Evolutionary conservation across 805 yeast species (phyloP), one percentile per base, ranked within the genome.

Genomic region (Lipomyces spencermartinsiae): DNA sequence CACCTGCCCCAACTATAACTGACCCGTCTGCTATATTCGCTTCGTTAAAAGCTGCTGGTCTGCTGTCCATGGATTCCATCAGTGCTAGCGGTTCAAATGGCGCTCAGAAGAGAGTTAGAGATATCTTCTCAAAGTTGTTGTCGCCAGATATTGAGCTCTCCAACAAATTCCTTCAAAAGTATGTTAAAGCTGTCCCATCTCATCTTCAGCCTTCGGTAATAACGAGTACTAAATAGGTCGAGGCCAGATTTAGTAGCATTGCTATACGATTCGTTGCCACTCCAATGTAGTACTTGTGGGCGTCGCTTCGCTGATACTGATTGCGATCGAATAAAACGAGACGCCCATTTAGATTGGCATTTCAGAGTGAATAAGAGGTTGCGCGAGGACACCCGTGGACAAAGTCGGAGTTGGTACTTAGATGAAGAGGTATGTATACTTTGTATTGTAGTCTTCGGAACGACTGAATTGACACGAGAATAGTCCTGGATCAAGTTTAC

Each of bases 291-390:
- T 16, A 87, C 89, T 22, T 95, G 99, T 80, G 96, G 98, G 31
- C 91, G 91, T 77, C 80, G 99, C 71, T 95, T 92, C 76, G 83
- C 86, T 2, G 84, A 85, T 63, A 85, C 88, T 46, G 80, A 78
- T 1, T 85, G 83, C 59, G 96, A 92, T 16, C 80, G 78, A 51
- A 78, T 78, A 5, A 79, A 80, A 59, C 85, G 85, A 67, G 85
- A 88, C 62, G 83, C 86, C 19, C 99, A 95, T 79, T 80, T 92
- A 72, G 99, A 94, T 78, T 94, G 98, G 98, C 98, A 94, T 81
- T 93, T 92, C 81, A 85, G 98, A 74, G 90, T 92, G 57, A 94
- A 92, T 78, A 92, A 91, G 76, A 88, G 90, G 74, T 81, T 91
- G 59, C 85, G 86, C 58, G 85, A 83, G 65, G 82, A 80, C 37